A percentile compares a stretch with the other conserved stretches of the same genome.
These are phyloP conservation scores for Pleoardoris graminearum DNA, from an alignment of 2,329 filamentous ascomycete species.

Conservation along the genomic window DNA sequence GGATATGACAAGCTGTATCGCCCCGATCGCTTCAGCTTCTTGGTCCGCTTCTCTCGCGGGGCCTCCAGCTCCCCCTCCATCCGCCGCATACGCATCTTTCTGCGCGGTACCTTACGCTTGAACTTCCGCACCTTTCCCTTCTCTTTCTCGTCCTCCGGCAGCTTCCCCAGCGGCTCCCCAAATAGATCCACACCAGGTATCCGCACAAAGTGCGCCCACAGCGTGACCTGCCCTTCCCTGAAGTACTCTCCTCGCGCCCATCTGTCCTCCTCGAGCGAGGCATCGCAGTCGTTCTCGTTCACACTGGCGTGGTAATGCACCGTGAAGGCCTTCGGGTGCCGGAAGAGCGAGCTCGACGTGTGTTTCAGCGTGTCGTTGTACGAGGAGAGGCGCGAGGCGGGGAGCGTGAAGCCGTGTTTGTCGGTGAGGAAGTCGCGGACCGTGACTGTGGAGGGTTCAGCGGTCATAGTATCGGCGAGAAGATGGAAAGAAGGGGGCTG, in stretches of 20 bases:
- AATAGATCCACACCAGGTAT: not conserved
- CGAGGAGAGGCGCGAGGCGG: not conserved
- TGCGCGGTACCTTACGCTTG: not conserved
- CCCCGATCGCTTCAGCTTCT: not conserved
- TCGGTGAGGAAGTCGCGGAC: slow-evolving; percentile 6
- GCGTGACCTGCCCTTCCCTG: not conserved
- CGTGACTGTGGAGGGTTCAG: not conserved
- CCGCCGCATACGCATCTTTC: not conserved
- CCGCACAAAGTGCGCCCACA: slow-evolving; percentile 5
- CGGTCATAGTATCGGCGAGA: too few species aligned
- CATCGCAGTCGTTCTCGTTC: not conserved
- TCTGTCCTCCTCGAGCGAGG: not conserved
- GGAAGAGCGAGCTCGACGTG: not conserved
- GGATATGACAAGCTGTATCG: not conserved
- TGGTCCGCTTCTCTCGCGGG: not conserved
- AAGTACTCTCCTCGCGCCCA: not conserved
- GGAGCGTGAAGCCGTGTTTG: slow-evolving; percentile 4
- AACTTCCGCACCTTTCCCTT: not conserved
- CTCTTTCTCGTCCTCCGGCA: not conserved
- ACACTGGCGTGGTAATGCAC: not conserved
- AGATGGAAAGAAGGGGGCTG: not conserved
- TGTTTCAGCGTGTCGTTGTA: not conserved
- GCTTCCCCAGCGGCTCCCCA: not conserved
- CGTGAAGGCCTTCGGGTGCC: not conserved
- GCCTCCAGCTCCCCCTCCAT: not conserved